Conservation (phyloP, 139 green algal genomes). For the Closterium sp. region DNA sequence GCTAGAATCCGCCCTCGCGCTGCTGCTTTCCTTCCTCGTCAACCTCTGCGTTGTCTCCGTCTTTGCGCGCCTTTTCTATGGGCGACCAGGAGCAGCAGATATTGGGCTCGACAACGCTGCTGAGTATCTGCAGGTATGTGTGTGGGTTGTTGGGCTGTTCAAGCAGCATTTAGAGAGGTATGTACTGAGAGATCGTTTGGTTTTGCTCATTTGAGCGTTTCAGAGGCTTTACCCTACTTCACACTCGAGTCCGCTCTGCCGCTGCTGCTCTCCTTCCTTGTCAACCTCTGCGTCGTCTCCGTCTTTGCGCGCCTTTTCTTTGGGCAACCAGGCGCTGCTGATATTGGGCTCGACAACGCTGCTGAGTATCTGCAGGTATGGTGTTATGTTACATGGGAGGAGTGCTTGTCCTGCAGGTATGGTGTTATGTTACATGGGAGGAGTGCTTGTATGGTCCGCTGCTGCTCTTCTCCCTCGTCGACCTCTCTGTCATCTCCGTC, state of each 20-base stretch:
- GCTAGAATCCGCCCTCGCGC: constrained; percentile 28
- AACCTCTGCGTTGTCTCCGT: constrained; percentile 47
- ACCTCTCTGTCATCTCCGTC: no score
- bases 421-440: no score
- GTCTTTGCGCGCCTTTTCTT: constrained; percentile 51
- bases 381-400: no score
- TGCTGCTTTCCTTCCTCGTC: constrained; percentile 44
- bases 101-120: constrained; percentile 44
- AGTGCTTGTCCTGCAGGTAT: no score
- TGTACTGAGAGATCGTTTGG: no score
- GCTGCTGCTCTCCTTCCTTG: constrained; percentile 37
- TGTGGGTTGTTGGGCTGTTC: neutral
- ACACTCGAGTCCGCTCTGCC: constrained; percentile 29
- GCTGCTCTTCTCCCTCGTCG: no score
- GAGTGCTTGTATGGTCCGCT: no score
- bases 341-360: constrained; percentile 42
- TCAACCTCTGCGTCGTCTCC: constrained; percentile 46
- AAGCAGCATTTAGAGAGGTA: no score
- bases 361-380: constrained; percentile 26
- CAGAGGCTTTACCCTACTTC: constrained; percentile 47
- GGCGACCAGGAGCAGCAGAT: neutral
- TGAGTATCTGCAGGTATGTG: constrained; percentile 18
- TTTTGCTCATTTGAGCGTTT: no score
- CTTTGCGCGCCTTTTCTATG: constrained; percentile 49
- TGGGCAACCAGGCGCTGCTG: neutral